Conservation (phyloP, 176 grass and related monocot genomes). For the Metroxylon sagu region DNA sequence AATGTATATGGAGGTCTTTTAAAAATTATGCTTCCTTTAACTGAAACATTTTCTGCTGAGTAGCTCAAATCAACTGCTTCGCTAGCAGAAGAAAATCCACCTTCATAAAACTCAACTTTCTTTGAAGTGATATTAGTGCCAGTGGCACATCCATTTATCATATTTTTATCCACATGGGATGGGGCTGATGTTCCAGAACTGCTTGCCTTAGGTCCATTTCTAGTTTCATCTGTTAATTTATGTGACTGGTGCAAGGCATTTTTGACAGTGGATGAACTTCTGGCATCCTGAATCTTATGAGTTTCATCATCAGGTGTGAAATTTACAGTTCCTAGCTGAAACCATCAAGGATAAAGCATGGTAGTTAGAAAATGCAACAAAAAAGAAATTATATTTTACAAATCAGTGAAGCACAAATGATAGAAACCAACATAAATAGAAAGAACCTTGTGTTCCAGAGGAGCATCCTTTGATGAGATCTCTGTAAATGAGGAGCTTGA, state of each 20-base stretch:
- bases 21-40: slow-evolving; percentile 46
- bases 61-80: slow-evolving; percentile 34
- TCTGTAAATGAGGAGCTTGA: slow-evolving; percentile 22
- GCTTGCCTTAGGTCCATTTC: slow-evolving; percentile 58
- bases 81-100: slow-evolving; percentile 30
- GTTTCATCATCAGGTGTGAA: slow-evolving; percentile 23
- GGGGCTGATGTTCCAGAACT: slow-evolving; percentile 24
- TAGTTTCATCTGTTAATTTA: slow-evolving; percentile 53
- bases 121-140: slow-evolving; percentile 52
- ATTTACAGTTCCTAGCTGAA: slow-evolving; percentile 13
- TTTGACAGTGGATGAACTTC: slow-evolving; percentile 42
- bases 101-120: slow-evolving; percentile 39
- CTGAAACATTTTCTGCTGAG: slow-evolving; percentile 38
- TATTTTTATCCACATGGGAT: slow-evolving; percentile 21
- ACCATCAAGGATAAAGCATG: too few species aligned
- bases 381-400: too few species aligned
- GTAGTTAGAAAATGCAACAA: too few species aligned
- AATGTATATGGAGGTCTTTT: slow-evolving; percentile 62
- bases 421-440: too few species aligned
- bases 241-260: slow-evolving; percentile 25
- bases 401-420: too few species aligned
- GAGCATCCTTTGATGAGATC: slow-evolving; percentile 31
- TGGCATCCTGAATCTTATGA: slow-evolving; percentile 32
- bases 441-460: slow-evolving; percentile 12
- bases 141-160: slow-evolving; percentile 27